Base-by-base conservation (phyloP, 2,329 filamentous ascomycete species). In the Ophiostoma tasmaniense region DNA sequence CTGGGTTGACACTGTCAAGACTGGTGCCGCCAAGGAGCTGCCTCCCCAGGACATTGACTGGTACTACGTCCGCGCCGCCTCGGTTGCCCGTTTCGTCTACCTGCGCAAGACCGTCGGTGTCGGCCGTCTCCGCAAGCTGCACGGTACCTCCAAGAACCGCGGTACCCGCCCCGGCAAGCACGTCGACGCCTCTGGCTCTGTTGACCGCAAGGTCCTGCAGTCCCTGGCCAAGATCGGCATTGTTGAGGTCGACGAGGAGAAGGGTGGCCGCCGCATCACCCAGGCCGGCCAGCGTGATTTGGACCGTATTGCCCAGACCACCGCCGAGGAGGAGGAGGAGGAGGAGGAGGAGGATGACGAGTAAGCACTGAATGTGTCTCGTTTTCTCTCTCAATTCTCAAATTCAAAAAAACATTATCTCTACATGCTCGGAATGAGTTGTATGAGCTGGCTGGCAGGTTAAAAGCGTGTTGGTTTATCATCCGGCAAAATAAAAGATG, bases 1-100 rank as follows among this genome's bases (percentile, higher is more conserved):
- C 86, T 98, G 94, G 94, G 94, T 97, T 82, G 95, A 99, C 82
- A 97, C 94, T 79, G 95, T 98, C 85, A 99, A 99, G 91, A 97
- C 94, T 77, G 94, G 92, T 78, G 87, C 90, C 80, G 90, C 91
- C 81, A 97, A 97, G 85, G 95, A 99, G 87, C 91, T 99, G 77
- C 94, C 94, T 79, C 95, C 94, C 79, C 93, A 98, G 89, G 90
- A 93, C 82, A 92, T 93, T 80, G 95, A 99, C 88, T 99, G 95
- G 95, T 96, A 89, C 86, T 91, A 89, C 83, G 82, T 89, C 81
- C 93, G 95, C 80, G 93, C 94, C 78, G 95, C 95, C 77, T 89
- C 94, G 75, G 90, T 99, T 80, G 95, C 95, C 79, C 93, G 93
- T 80, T 94, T 98, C 87, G 90, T 99, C 87, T 99, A 99, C 88